phyloP scores from a whole-genome alignment of 164 flowering plant species.

The Macadamia tetraphylla region DNA sequence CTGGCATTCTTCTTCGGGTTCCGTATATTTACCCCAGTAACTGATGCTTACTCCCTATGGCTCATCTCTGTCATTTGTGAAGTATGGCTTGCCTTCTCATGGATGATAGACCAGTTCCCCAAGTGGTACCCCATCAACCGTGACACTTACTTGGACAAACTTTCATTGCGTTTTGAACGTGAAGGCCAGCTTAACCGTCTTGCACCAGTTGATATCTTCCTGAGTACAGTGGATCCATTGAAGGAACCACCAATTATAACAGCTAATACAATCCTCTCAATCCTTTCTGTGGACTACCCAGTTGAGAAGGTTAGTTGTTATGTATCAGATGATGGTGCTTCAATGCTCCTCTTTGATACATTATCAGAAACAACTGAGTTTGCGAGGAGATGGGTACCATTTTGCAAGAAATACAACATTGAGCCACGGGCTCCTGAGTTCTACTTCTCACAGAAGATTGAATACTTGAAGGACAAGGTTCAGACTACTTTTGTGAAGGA shows the following conservation, averaged over 20 bases:
- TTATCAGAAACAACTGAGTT: constrained; percentile 56
- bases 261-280: constrained; percentile 59
- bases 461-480: constrained; percentile 60
- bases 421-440: constrained; percentile 65
- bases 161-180: constrained; percentile 77
- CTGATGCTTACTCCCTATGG: constrained; percentile 87
- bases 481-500: constrained; percentile 60
- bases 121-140: constrained; percentile 88
- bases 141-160: constrained; percentile 84
- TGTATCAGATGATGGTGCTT: constrained; percentile 68
- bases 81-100: constrained; percentile 88
- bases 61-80: constrained; percentile 91
- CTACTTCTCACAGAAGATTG: constrained; percentile 56
- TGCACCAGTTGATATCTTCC: constrained; percentile 46
- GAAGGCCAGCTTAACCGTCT: constrained; percentile 50
- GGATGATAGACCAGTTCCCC: constrained; percentile 98
- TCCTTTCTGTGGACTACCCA: constrained; percentile 56
- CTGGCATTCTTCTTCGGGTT: constrained; percentile 81
- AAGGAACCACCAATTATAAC: constrained; percentile 69
- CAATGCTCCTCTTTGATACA: constrained; percentile 56
- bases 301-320: constrained; percentile 57
- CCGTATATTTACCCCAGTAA: constrained; percentile 72
- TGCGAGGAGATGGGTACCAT: constrained; percentile 78
- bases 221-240: constrained; percentile 52
- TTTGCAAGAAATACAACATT: constrained; percentile 57